phyloP scores from a whole-genome alignment of 129 eudicot species.

The Artemisia argyi region DNA sequence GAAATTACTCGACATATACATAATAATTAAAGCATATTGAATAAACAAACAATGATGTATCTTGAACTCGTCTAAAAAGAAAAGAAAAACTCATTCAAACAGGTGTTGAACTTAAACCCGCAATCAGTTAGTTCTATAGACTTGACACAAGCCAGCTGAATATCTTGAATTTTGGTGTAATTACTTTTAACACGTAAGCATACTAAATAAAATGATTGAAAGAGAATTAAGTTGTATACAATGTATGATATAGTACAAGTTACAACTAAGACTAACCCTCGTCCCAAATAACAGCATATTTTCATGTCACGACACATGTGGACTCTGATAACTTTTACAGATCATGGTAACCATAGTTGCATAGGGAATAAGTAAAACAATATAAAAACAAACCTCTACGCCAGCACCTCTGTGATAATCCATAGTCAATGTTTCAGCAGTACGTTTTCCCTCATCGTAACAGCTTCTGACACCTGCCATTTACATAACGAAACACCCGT shows the following conservation, averaged over 20 bases:
- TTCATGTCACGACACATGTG: too few species aligned
- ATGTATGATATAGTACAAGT: too few species aligned
- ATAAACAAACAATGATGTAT: not conserved
- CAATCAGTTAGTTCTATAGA: not conserved
- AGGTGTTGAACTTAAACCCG: not conserved
- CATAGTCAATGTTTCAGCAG: slow-evolving; percentile 84
- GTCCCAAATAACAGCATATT: too few species aligned
- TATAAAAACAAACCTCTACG: slow-evolving; percentile 59
- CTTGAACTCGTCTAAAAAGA: not conserved
- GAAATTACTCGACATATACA: not conserved
- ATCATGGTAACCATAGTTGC: not conserved
- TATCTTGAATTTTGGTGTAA: too few species aligned
- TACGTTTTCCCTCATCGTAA: slow-evolving; percentile 88
- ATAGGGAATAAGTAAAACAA: not conserved
- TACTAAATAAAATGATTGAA: too few species aligned
- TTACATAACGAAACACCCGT: not conserved
- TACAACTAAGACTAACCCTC: too few species aligned
- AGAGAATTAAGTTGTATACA: too few species aligned
- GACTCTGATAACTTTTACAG: too few species aligned
- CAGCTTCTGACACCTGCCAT: slow-evolving; percentile 85
- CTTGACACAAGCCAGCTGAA: too few species aligned
- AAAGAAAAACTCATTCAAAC: not conserved
- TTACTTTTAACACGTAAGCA: too few species aligned
- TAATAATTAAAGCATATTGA: not conserved
- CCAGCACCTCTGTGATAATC: slow-evolving; percentile 85